phyloP scores from a whole-genome alignment of 495 filamentous ascomycete species.

The Trichocladium antarcticum region DNA sequence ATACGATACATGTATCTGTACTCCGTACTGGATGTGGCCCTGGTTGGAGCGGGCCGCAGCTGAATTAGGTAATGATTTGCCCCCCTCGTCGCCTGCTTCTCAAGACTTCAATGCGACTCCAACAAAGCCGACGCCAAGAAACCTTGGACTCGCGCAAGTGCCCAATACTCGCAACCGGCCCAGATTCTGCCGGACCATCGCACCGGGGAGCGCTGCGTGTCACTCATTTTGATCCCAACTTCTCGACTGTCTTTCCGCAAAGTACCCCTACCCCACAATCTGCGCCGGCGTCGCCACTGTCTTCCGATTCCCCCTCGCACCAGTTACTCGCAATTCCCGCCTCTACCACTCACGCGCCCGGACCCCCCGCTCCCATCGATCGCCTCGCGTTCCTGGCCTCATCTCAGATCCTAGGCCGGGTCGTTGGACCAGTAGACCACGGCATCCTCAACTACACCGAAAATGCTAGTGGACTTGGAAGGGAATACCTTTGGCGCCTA shows the following conservation, averaged over 20 bases:
- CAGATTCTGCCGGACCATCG: not conserved
- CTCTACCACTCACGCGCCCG: too few relatives aligned
- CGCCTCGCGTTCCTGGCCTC: too few relatives aligned
- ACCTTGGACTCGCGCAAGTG: too few relatives aligned
- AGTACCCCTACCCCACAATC: too few relatives aligned
- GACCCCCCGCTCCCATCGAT: too few relatives aligned
- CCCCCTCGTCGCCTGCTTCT: not conserved
- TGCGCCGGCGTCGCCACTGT: too few relatives aligned
- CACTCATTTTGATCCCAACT: not conserved
- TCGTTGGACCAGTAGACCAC: too few relatives aligned
- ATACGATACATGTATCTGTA: too few relatives aligned
- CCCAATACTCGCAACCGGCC: too few relatives aligned
- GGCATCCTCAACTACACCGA: not conserved
- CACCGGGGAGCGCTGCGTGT: not conserved
- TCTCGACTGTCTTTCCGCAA: not conserved
- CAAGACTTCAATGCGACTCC: not conserved
- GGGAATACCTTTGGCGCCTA: constrained; percentile 1
- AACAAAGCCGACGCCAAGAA: too few relatives aligned
- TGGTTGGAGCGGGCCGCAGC: not conserved
- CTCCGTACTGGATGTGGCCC: not conserved
- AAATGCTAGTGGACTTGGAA: constrained; percentile 10
- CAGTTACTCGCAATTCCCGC: not conserved
- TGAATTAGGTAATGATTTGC: not conserved
- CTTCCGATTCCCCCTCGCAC: too few relatives aligned
- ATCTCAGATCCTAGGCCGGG: too few relatives aligned